Conservation (phyloP, 2,329 filamentous ascomycete species). For the Xylariaceae sp. region DNA sequence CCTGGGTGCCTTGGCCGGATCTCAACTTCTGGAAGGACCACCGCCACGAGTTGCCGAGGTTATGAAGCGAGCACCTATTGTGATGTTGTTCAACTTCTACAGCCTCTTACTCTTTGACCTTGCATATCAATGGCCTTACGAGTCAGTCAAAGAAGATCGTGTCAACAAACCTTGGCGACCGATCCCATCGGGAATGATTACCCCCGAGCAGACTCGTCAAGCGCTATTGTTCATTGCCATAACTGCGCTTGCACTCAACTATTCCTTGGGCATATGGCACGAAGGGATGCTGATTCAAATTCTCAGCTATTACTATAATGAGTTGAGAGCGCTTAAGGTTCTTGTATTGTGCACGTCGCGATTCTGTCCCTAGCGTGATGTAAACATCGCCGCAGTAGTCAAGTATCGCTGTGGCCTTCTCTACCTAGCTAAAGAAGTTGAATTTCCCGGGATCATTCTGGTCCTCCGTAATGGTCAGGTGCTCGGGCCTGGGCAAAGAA, state of each 20-base stretch:
- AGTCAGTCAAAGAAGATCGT: conserved; percentile 30
- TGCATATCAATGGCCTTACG: conserved; percentile 28
- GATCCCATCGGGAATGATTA: conserved; percentile 22
- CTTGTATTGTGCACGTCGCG: no score
- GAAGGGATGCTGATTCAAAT: conserved; percentile 21
- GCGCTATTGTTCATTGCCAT: conserved; percentile 25
- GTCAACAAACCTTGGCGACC: conserved; percentile 34
- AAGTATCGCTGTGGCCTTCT: no score
- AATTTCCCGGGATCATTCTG: no score
- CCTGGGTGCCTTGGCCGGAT: conserved; percentile 27
- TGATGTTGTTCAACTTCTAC: conserved; percentile 24
- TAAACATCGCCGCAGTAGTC: no score
- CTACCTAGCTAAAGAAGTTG: no score
- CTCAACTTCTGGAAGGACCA: conserved; percentile 11
- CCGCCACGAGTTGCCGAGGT: conserved; percentile 12
- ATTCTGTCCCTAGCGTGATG: no score
- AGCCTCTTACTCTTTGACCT: conserved; percentile 31
- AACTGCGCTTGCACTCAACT: conserved; percentile 18
- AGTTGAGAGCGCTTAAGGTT: no score
- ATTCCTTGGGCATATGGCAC: conserved; percentile 20
- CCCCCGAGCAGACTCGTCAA: conserved; percentile 21
- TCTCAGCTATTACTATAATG: conserved; percentile 27
- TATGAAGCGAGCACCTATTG: conserved; percentile 12
- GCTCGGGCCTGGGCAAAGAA: no score
- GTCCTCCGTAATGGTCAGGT: no score